A percentile compares a stretch with the other conserved stretches of the same genome.
phyloP scores from a whole-genome alignment of 2,329 filamentous ascomycete species.

The Coccinonectria pachysandricola region DNA sequence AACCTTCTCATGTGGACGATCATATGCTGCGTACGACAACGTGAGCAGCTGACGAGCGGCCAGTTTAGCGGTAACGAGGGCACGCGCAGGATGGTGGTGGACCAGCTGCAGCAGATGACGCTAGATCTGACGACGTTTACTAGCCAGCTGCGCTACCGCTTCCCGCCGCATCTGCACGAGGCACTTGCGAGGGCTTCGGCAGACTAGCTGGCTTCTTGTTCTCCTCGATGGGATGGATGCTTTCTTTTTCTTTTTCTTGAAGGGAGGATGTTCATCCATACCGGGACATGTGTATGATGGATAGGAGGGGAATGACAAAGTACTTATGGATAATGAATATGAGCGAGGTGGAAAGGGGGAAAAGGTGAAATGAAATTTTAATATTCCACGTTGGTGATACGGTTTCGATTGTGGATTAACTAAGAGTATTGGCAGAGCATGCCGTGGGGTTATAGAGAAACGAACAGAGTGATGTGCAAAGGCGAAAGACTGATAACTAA shows the following conservation, averaged over 20 bases:
- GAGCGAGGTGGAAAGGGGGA: too few species aligned
- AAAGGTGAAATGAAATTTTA: too few species aligned
- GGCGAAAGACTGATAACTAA: too few species aligned
- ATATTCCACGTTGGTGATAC: too few species aligned
- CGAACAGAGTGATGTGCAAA: too few species aligned
- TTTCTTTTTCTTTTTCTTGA: too few species aligned
- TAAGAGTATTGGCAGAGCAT: too few species aligned
- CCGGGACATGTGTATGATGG: too few species aligned
- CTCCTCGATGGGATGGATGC: neutral
- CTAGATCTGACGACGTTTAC: conserved; percentile 91
- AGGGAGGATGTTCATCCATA: conserved; percentile 1
- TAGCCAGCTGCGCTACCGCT: conserved; percentile 80
- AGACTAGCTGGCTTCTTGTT: conserved; percentile 29
- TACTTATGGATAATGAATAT: too few species aligned
- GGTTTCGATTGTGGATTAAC: too few species aligned
- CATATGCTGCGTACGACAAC: conserved; percentile 69
- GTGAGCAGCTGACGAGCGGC: conserved; percentile 57
- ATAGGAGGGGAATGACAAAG: too few species aligned
- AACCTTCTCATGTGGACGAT: conserved; percentile 93
- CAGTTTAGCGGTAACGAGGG: conserved; percentile 66
- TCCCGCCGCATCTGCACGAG: conserved; percentile 81
- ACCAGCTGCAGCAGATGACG: conserved; percentile 67
- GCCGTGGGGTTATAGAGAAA: too few species aligned
- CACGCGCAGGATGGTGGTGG: conserved; percentile 52
- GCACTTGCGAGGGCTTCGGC: conserved; percentile 72